A percentile compares a stretch with the other conserved stretches of the same genome.
These are phyloP conservation scores for Blakeslea trispora DNA, from an alignment of 371 early-diverging fungal species.

Conservation along the genomic window DNA sequence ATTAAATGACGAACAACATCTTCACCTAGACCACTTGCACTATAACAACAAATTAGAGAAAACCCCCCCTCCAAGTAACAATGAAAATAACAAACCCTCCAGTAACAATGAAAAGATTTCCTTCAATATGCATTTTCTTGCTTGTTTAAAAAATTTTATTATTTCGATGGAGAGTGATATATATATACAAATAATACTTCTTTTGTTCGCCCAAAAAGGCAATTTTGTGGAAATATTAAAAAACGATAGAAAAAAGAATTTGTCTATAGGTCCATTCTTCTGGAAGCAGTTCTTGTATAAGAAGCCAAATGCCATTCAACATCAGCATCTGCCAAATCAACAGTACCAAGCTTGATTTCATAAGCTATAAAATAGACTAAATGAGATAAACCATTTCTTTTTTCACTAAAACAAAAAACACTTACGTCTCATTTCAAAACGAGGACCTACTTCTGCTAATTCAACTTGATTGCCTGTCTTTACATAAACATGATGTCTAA, in stretches of 20 bases:
- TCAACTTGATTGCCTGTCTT: conserved; percentile 89
- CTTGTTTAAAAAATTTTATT: neutral
- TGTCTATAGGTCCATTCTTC: conserved; percentile 73
- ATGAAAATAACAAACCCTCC: too few relatives aligned
- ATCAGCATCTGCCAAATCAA: conserved; percentile 95
- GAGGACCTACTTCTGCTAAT: conserved; percentile 96
- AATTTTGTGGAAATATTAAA: conserved; percentile 6
- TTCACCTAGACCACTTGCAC: conserved; percentile 48
- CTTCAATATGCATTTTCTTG: conserved; percentile 24
- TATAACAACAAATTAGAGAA: neutral
- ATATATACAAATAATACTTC: conserved; percentile 5
- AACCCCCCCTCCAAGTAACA: neutral
- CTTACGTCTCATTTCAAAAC: conserved; percentile 95
- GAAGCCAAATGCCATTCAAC: conserved; percentile 97
- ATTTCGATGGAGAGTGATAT: neutral
- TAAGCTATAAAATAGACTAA: conserved; percentile 59
- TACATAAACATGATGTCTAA: conserved; percentile 92
- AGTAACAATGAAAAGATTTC: conserved; percentile 38
- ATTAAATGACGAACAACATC: conserved; percentile 29
- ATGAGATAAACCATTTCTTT: too few relatives aligned
- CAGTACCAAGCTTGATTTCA: conserved; percentile 94
- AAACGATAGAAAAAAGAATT: neutral
- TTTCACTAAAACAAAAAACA: neutral
- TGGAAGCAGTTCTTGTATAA: conserved; percentile 94
- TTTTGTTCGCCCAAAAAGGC: conserved; percentile 44